These are phyloP conservation scores for Cyclotella atomus DNA, from an alignment of 108 stramenopile genomes.

Conservation along the genomic window DNA sequence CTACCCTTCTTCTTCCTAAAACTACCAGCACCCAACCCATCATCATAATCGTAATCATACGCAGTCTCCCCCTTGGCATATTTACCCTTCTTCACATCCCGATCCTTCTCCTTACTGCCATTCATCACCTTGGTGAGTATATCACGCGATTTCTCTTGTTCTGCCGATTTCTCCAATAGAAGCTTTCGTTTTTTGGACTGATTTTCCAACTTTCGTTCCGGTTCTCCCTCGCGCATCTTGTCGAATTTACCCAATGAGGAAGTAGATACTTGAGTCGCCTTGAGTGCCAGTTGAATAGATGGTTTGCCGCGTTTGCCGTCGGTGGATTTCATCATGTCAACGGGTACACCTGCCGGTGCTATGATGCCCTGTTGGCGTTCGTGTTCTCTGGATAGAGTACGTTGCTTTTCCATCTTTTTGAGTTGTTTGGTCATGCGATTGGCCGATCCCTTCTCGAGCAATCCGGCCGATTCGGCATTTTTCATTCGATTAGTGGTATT, in stretches of 20 bases:
- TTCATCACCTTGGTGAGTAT: conserved; percentile 81
- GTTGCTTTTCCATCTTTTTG: conserved; percentile 57
- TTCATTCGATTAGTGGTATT: conserved; percentile 76
- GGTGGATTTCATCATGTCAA: conserved; percentile 47
- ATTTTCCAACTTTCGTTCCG: conserved; percentile 67
- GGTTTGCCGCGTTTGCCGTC: conserved; percentile 61
- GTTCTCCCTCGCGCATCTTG: conserved; percentile 82
- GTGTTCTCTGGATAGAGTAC: conserved; percentile 52
- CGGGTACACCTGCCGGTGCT: conserved; percentile 74
- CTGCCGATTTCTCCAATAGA: conserved; percentile 49
- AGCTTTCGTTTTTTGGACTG: conserved; percentile 74
- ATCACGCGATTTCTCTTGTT: conserved; percentile 71
- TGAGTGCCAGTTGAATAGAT: conserved; percentile 66
- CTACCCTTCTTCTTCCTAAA: conserved; percentile 93
- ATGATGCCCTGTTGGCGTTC: conserved; percentile 57
- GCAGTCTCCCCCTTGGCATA: conserved; percentile 88
- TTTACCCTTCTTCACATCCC: conserved; percentile 71
- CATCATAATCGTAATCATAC: conserved; percentile 89
- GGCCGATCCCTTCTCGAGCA: conserved; percentile 73
- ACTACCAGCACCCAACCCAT: conserved; percentile 73
- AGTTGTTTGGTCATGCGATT: conserved; percentile 58
- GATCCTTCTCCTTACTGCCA: conserved; percentile 78
- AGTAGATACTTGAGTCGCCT: conserved; percentile 82
- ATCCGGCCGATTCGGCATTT: conserved; percentile 77
- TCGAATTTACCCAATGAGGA: conserved; percentile 88